Percentiles rank a stretch among this genome's conserved stretches.
Conservation (phyloP, 305 asterid genomes). For the Solanum chacoense region DNA sequence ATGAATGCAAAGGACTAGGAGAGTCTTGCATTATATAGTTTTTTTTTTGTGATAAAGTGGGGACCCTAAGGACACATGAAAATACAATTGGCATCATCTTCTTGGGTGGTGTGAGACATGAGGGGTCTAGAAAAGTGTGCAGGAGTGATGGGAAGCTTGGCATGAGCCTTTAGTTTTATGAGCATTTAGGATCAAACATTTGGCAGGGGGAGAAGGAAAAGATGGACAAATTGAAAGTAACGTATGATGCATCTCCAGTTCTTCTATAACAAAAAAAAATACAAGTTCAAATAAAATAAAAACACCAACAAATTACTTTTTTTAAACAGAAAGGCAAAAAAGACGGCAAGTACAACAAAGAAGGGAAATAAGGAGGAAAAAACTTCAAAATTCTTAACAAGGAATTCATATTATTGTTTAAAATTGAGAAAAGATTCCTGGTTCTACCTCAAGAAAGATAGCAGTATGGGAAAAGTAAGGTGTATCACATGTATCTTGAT, state of each 20-base stretch:
- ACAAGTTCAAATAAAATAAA: neutral
- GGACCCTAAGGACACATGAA: neutral
- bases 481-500: neutral
- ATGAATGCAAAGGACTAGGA: neutral
- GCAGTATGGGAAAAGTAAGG: neutral
- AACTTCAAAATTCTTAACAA: neutral
- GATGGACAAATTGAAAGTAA: neutral
- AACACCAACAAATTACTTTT: neutral
- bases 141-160: neutral
- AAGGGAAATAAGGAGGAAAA: neutral
- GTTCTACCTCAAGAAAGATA: neutral
- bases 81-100: neutral
- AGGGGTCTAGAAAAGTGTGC: constrained; percentile 1
- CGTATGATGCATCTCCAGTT: neutral
- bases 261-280: neutral
- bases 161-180: neutral
- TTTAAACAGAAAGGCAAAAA: too few relatives aligned
- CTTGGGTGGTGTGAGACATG: neutral
- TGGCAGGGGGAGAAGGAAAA: neutral
- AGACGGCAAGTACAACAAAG: neutral
- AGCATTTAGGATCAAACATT: neutral
- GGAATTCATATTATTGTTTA: neutral
- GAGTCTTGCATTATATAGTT: neutral
- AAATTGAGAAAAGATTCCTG: neutral
- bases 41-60: neutral